Evolutionary conservation across 768 basidiomycete species (phyloP), one percentile per base, ranked within the genome.

Genomic region (Leccinum rimulosum): DNA sequence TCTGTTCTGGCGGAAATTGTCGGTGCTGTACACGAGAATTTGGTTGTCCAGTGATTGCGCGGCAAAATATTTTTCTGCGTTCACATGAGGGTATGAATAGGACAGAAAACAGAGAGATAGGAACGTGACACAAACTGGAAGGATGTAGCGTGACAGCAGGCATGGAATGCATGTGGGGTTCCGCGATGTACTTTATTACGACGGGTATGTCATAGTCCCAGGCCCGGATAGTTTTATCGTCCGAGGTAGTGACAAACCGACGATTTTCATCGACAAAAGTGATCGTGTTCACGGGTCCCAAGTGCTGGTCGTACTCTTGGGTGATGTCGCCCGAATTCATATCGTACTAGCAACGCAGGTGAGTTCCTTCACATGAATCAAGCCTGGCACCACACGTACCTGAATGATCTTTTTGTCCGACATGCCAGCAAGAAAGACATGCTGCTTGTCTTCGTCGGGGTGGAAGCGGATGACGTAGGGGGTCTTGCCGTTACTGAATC

Each of bases 201-300:
- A 98, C 97, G 6, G 97, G 97, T 62, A 99, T 98, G 75, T 99
- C 97, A 73, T 89, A 98, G 73, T 99, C 97, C 97, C 97, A 99
- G 17, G 94, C 96, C 49, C 97, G 88, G 62, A 99, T 97, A 2
- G 95, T 97, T 77, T 98, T 98, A 77, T 99, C 97, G 72, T 99
- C 97, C 10, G 95, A 98, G 14, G 96, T 98, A 2, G 97, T 98
- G 55, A 98, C 89, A 70, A 99, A 98, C 58, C 96, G 84, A 64
- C 97, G 82, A 71, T 98, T 98, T 69, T 99, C 95, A 68, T 99
- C 97, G 35, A 98, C 95, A 73, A 98, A 99, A 3, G 95, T 99
- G 67, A 98, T 99, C 3, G 94, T 95, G 73, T 98, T 98, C 58
- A 98, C 96, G 33, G 96, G 95, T 0, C 97, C 97, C 60, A 99